Conservation (phyloP, 805 yeast genomes). For the Metschnikowia cubensis region DNA sequence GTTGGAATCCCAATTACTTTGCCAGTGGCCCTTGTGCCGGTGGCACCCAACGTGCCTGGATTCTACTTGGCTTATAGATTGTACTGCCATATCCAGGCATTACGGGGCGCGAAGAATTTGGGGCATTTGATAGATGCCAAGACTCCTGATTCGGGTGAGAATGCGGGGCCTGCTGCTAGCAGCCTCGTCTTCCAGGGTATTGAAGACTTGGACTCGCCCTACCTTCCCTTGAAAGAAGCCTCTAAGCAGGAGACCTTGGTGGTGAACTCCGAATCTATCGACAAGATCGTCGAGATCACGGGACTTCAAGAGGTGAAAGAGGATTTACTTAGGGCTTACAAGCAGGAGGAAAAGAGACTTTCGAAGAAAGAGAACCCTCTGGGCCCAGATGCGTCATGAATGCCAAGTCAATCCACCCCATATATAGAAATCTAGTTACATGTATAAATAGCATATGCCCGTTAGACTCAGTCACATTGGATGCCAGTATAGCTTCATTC, state of each 20-base stretch:
- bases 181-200: constrained; percentile 12
- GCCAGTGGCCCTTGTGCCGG: constrained; percentile 77
- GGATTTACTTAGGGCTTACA: constrained; percentile 48
- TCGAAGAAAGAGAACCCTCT: not conserved
- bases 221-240: not conserved
- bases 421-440: not conserved
- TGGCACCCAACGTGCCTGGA: constrained; percentile 91
- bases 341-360: constrained; percentile 45
- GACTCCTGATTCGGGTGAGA: constrained; percentile 13
- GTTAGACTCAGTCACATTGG: not conserved
- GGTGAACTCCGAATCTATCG: constrained; percentile 44
- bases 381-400: not conserved
- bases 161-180: constrained; percentile 4
- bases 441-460: not conserved
- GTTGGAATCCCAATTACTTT: constrained; percentile 69
- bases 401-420: not conserved
- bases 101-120: constrained; percentile 68
- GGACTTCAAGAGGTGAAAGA: constrained; percentile 43
- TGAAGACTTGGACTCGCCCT: constrained; percentile 17
- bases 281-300: constrained; percentile 41
- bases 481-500: too few relatives aligned
- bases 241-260: constrained; percentile 33
- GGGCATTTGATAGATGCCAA: constrained; percentile 45
- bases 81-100: constrained; percentile 81
- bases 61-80: constrained; percentile 77